phyloP scores from a whole-genome alignment of 116 monocot genomes.

The Trichopus zeylanicus region DNA sequence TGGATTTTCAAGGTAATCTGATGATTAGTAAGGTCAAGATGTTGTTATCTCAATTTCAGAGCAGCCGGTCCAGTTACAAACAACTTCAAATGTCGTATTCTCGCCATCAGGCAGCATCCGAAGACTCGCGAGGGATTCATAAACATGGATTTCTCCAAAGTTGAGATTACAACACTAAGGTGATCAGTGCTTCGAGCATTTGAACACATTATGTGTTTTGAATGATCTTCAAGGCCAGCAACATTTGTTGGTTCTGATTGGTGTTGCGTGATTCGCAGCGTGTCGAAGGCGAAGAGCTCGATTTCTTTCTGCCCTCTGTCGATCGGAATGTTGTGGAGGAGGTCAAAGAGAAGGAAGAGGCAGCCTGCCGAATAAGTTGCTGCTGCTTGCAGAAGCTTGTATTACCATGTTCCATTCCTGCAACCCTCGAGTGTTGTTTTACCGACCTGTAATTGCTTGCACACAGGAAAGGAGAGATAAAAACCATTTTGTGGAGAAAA shows the following conservation, averaged over 20 bases:
- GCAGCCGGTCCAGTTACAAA: slow-evolving; percentile 1
- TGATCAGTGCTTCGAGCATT: slow-evolving; percentile 19
- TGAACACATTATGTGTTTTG: not conserved
- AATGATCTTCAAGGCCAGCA: no score
- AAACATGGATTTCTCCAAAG: slow-evolving; percentile 66
- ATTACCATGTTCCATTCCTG: not conserved
- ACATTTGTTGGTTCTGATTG: not conserved
- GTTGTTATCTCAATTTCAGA: not conserved
- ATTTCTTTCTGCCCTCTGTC: slow-evolving; percentile 40
- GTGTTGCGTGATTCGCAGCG: not conserved
- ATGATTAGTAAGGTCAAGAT: no score
- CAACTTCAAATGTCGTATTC: slow-evolving; percentile 53
- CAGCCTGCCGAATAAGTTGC: not conserved
- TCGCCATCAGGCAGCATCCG: slow-evolving; percentile 52
- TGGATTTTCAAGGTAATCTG: no score
- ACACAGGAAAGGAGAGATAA: no score
- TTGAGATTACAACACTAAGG: slow-evolving; percentile 54
- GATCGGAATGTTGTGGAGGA: slow-evolving; percentile 35
- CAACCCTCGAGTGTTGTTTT: no score
- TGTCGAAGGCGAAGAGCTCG: not conserved
- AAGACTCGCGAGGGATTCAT: slow-evolving; percentile 23
- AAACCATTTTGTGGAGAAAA: no score
- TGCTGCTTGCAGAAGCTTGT: not conserved
- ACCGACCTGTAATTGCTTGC: no score
- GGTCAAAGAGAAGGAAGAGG: slow-evolving; percentile 35